phyloP scores from a whole-genome alignment of 106 monocot species.

The Acorus gramineus region DNA sequence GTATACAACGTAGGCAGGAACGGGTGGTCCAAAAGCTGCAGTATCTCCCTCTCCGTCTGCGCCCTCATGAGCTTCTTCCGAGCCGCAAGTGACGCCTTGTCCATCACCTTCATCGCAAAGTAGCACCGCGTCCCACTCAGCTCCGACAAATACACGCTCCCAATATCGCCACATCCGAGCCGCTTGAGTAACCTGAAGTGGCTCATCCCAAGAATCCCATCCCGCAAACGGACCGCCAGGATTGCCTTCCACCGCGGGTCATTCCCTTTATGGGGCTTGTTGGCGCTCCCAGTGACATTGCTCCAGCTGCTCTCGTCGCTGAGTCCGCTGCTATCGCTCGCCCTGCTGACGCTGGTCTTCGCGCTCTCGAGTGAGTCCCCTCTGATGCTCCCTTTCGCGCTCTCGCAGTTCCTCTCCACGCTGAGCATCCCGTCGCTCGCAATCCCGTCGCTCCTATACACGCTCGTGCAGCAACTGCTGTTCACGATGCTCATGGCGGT shows the following conservation, averaged over 20 bases:
- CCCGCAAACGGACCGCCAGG: conserved; percentile 56
- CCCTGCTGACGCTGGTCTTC: conserved; percentile 71
- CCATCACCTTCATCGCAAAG: conserved; percentile 99
- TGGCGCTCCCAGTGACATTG: conserved; percentile 55
- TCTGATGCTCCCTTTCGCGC: conserved; percentile 39
- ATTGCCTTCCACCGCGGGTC: conserved; percentile 97
- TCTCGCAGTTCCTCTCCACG: conserved; percentile 43
- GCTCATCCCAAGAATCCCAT: conserved; percentile 79
- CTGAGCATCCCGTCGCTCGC: conserved; percentile 48
- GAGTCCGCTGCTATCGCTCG: conserved; percentile 82
- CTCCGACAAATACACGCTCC: conserved; percentile 83
- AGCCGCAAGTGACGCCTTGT: conserved; percentile 79
- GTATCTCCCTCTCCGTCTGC: conserved; percentile 87
- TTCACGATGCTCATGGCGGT: conserved; percentile 45
- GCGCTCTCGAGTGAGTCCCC: conserved; percentile 68
- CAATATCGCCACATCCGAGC: conserved; percentile 88
- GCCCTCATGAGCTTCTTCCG: conserved; percentile 90
- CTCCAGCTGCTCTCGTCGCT: conserved; percentile 92
- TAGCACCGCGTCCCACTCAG: conserved; percentile 79
- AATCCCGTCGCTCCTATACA: conserved; percentile 45
- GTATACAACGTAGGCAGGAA: conserved; percentile 92
- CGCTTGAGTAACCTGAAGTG: conserved; percentile 80
- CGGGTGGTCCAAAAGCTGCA: conserved; percentile 88
- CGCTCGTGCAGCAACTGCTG: conserved; percentile 45
- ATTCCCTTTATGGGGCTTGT: conserved; percentile 91